Base-by-base conservation (phyloP, 169 alveolate genomes). In the Plasmodium falciparum region DNA sequence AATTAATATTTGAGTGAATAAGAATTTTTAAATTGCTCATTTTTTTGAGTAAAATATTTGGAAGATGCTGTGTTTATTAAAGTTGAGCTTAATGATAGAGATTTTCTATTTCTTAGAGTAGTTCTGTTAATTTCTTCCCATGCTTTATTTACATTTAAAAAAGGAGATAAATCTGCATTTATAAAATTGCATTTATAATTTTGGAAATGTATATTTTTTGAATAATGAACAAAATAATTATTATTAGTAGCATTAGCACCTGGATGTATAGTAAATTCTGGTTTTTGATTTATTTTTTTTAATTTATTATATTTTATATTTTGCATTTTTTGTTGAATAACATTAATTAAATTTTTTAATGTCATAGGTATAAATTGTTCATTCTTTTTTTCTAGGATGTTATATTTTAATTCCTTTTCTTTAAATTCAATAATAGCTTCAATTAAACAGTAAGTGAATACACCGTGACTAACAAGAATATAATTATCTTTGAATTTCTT, bases 201-300 rank as follows among this genome's bases (percentile, higher is more conserved):
- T 29, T 88, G 89, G 39, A 75, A 75, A 45, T 88, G 75, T 75
- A 91, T 75, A 73, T 88, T 91, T 6, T 91, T 90, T 67, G 91
- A 92, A 17, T 93, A 95, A 39, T 95, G 83, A 17, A 93, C 65
- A 63, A 95, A 94, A 76, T 92, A 92, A 69, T 95, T 93, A 69
- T 94, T 91, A 29, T 85, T 71, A n/a, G 93, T 88, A 2, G 96
- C 94, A 63, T 93, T 90, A 7, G 96, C 94, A 7, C 97, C 95
- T 45, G 97, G 97, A 62, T 95, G 97, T 43, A 95, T 70, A 15
- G 97, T 94, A 58, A 88, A 91, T 85, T 95, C 97, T 2, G 96
- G 93, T 73, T 63, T 67, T 66, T 95, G 97, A 71, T 93, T 91
- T 74, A 95, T 54, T 71, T 80, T 88, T 13, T 96, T 95, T 61